Base-by-base conservation (phyloP, 495 filamentous ascomycete species). In the Aspergillus steynii region DNA sequence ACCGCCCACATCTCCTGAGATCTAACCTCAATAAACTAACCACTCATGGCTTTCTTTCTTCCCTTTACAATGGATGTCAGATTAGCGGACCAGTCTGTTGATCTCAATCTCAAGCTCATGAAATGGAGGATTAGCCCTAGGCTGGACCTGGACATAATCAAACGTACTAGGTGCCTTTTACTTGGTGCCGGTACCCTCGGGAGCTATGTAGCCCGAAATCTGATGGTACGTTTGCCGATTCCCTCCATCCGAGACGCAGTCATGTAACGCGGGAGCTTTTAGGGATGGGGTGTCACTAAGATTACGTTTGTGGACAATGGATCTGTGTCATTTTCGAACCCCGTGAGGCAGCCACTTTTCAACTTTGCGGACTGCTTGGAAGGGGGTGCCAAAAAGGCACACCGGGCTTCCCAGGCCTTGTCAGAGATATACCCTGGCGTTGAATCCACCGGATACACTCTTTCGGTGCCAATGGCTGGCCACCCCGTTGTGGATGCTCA, bases 241-340 rank as follows among this genome's bases (percentile, higher is more conserved):
- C 25, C 45, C 25, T 10, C 42, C 55, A 47, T 61, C 29, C 12
- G 37, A 42, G 9, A 15, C 26, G 49, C 25, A 42, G 34, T 34
- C 53, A 47, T 49, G 28, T 60, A 6, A 59, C 48, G 10, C 25
- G 7, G 10, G 0, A 28, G 12, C 27, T 0, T 62, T 6, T 58
- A 85, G 82, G 95, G 92, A 25, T 99, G 95, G 95, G 95, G 95
- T 26, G 93, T 97, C n/a, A 86, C 88, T 53, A 93, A 92, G 71
- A 96, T 99, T 64, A 97, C 94, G 1, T 96, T 99, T 72, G 84
- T 99, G 52, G 95, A 99, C 70, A 96, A 95, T 65, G 94, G 89
- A n/a, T 86, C 80, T 2, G 92, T 99, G 48, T 96, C 92, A 29
- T 98, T 93, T 70, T 97, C 94, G n/a, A 99, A 99, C 66, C 95